Percentiles rank a stretch among this genome's conserved stretches.
phyloP scores from a whole-genome alignment of 257 asterid genomes.

The Oldenlandia corymbosa region DNA sequence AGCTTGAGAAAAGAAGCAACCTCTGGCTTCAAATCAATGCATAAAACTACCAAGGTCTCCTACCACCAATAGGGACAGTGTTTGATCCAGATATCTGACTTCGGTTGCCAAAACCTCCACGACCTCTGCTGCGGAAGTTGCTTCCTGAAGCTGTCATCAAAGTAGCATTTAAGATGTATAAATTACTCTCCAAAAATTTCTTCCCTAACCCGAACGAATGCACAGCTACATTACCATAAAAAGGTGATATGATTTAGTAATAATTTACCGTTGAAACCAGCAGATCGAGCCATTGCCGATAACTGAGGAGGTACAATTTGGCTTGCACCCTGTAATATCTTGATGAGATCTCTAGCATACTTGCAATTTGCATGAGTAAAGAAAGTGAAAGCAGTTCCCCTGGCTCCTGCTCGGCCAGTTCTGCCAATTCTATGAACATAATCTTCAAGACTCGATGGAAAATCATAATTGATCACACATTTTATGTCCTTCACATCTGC shows the following conservation, averaged over 20 bases:
- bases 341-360: slow-evolving; percentile 57
- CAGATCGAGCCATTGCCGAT: slow-evolving; percentile 48
- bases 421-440: slow-evolving; percentile 93
- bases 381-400: slow-evolving; percentile 72
- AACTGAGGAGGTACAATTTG: slow-evolving; percentile 80
- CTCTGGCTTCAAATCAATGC: too few relatives aligned
- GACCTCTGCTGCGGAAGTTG: slow-evolving; percentile 69
- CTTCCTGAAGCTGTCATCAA: slow-evolving; percentile 47
- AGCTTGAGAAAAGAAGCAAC: too few relatives aligned
- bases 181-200: not conserved
- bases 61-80: slow-evolving; percentile 52
- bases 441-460: slow-evolving; percentile 85
- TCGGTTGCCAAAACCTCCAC: slow-evolving; percentile 71
- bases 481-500: slow-evolving; percentile 97
- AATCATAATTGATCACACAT: slow-evolving; percentile 82
- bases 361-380: slow-evolving; percentile 73
- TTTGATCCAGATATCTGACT: slow-evolving; percentile 53
- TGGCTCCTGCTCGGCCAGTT: slow-evolving; percentile 96
- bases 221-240: not conserved
- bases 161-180: not conserved
- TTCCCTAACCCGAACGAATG: too few relatives aligned
- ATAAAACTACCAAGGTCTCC: slow-evolving; percentile 45
- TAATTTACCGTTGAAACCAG: slow-evolving; percentile 48
- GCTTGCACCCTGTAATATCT: slow-evolving; percentile 78
- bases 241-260: too few relatives aligned